Evolutionary conservation across 257 asterid genomes (phyloP).

Genomic region (Scutellaria minor): DNA sequence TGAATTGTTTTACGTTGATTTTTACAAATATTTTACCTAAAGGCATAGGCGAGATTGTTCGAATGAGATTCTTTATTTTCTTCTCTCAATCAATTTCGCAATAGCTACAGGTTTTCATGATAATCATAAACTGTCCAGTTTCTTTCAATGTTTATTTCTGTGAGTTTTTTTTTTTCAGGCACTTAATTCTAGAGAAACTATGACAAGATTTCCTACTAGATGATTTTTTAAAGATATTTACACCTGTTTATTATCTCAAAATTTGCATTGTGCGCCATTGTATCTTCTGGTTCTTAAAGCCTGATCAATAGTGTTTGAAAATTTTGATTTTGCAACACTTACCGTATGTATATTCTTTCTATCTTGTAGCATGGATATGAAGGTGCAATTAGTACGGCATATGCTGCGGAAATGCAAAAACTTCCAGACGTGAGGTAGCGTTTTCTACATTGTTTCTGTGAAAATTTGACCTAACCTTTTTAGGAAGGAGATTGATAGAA

Average conservation of each 20-base stretch:
- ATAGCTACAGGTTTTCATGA: constrained; percentile 22
- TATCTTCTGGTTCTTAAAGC: constrained; percentile 24
- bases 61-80: background rate
- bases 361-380: constrained; percentile 90
- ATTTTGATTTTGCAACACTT: constrained; percentile 10
- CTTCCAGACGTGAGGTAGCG: constrained; percentile 75
- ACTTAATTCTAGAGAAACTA: background rate
- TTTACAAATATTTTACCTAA: constrained; percentile 10
- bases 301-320: constrained; percentile 25
- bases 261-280: constrained; percentile 8
- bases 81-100: constrained; percentile 9
- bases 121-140: constrained; percentile 21
- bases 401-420: constrained; percentile 77
- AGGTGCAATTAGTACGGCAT: constrained; percentile 73
- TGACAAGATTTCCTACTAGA: background rate
- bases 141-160: constrained; percentile 16
- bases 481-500: constrained; percentile 25
- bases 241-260: background rate
- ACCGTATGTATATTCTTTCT: constrained; percentile 27
- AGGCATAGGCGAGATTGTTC: constrained; percentile 7
- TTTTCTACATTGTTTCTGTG: constrained; percentile 3
- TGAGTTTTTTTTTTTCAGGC: background rate
- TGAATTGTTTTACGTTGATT: background rate
- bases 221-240: background rate
- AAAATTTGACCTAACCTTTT: background rate